Base-by-base conservation (phyloP, 1,139 yeast species). In the Sugiyamaella sp. region DNA sequence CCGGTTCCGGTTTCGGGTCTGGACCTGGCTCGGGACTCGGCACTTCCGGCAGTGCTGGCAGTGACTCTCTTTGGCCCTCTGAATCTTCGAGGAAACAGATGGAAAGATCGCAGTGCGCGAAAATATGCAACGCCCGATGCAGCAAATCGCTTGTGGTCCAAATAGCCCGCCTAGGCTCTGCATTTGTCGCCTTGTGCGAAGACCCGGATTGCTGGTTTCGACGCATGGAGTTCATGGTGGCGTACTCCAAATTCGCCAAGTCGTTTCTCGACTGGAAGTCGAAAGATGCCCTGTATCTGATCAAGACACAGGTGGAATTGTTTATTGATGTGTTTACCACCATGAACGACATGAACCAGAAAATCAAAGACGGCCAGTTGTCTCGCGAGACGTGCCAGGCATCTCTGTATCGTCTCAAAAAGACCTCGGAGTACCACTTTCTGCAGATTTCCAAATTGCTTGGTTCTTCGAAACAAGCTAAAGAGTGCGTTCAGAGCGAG, bases 211-310 rank as follows among this genome's bases (percentile, higher is more conserved):
- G 65, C 49, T 56, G 57, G 55, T 49, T 60, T 38, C 46, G 54
- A 8, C 49, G 65, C 24, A 51, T 62, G 32, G 51, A 57, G 45
- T 63, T 63, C 40, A 55, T 60, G 52, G 64, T 57, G 8, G 59
- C 65, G 4, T 63, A 60, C 49, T 54, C 59, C 10, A 46, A 51
- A 37, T 63, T 55, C 49, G 55, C 64, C 33, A 55, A 54, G 29
- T 53, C 56, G 37, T 63, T 63, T 52, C 49, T 61, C 21, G 57
- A 54, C 29, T 60, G 60, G 60, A 60, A 61, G 48, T 52, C 57
- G n/a, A 54, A 58, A 22, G 63, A 61, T 22, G 59, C 63, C 9
- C 53, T 55, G 5, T 24, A 44, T 16, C 47, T 60, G 42, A 54
- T 63, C 24, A 52, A 54, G 43, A 44, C 55, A 27, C 55, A 53